Base-by-base conservation (phyloP, 495 filamentous ascomycete species). In the Daldinia childiae region DNA sequence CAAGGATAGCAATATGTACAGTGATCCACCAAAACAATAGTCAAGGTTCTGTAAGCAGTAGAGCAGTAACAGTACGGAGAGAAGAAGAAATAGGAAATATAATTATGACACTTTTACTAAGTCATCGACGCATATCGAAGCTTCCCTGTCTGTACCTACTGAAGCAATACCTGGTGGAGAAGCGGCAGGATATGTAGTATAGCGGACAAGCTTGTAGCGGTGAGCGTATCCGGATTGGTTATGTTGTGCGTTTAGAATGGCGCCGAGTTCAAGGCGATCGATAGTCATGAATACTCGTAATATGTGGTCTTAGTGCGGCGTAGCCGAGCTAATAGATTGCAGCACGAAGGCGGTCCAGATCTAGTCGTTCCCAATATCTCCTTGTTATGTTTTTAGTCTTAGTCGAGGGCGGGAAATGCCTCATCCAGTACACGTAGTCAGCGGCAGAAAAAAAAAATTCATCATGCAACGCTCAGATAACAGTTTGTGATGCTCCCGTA, bases 331-430 rank as follows among this genome's bases (percentile, higher is more conserved):
- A 67, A 67, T 30, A 50, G 39, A 38, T 58, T 27, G 57, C 50
- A 55, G 58, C 55, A 68, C 50, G 57, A 58, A 54, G 50, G 15
- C 17, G 59, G 32, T 57, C 63, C 54, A 67, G 58, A 72, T 62
- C 57, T 30, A 48, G 57, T 55, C 48, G 39, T 55, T 59, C 32
- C 32, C 15, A 62, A n/a, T 34, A 24, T 38, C 34, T 58, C 34
- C 34, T 51, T 30, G 39, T 54, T 29, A 36, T 51, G 54, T 15
- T 50, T 62, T 55, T 14, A 56, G 9, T 43, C 50, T 64, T 72
- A 72, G 59, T 41, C 52, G 60, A 27, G 27, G 15, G 21, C n/a
- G 32, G 52, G 71, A 73, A 73, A 73, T 73, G 66, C 71, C 71
- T 73, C 71, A 73, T 58, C 34, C 26, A 54, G 54, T 54, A 34